Evolutionary conservation across 495 filamentous ascomycete species (phyloP).

Genomic region (Articulospora tetracladia): DNA sequence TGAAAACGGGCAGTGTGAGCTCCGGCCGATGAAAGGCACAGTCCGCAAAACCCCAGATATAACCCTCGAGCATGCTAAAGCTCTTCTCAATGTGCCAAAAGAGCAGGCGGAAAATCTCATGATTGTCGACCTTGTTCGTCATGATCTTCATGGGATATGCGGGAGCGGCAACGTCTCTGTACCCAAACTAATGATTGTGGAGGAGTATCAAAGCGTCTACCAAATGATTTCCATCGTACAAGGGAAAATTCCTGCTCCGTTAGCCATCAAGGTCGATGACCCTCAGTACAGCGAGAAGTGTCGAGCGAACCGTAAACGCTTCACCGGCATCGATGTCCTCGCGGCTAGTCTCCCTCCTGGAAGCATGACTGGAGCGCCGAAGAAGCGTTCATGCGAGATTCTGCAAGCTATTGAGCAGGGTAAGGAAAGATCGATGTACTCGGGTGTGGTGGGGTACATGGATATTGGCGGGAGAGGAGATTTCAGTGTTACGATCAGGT

Average conservation of each 20-base stretch:
- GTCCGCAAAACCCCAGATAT: conserved; percentile 62
- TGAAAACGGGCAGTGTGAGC: conserved; percentile 46
- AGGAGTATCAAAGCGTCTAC: conserved; percentile 85
- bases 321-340: conserved; percentile 70
- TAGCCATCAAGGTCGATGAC: conserved; percentile 24
- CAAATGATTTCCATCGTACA: conserved; percentile 87
- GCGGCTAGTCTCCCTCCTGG: conserved; percentile 79
- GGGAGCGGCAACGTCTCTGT: conserved; percentile 65
- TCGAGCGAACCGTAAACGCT: conserved; percentile 25
- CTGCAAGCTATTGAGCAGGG: conserved; percentile 62
- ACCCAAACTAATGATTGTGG: conserved; percentile 70
- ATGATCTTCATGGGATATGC: conserved; percentile 82
- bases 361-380: conserved; percentile 93
- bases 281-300: conserved; percentile 27
- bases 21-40: conserved; percentile 93
- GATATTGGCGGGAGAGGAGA: conserved; percentile 82
- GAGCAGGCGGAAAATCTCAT: conserved; percentile 96
- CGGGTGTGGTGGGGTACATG: conserved; percentile 84
- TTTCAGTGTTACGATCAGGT: conserved; percentile 84
- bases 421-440: conserved; percentile 74
- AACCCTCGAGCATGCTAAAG: conserved; percentile 63
- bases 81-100: conserved; percentile 71
- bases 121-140: conserved; percentile 93
- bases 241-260: conserved; percentile 49
- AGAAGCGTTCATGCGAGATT: conserved; percentile 84